Conservation (phyloP, 1,284 basidiomycete species). For the Ustilago sp. region DNA sequence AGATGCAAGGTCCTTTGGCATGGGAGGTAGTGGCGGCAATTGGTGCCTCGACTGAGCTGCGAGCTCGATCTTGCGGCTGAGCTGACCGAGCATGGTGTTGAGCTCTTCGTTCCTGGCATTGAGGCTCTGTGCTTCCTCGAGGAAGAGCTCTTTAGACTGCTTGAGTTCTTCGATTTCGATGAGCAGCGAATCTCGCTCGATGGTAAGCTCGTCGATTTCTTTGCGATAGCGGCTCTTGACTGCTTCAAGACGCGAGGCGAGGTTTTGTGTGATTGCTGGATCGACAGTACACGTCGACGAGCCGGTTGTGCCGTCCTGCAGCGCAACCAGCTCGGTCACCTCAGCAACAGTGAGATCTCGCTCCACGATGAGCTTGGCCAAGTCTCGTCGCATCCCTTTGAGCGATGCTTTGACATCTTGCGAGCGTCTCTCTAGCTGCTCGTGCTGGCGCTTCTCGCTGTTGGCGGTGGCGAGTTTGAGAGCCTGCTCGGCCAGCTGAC, state of each 20-base stretch:
- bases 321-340: conserved; percentile 84
- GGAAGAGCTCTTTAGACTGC: conserved; percentile 83
- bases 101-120: conserved; percentile 93
- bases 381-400: conserved; percentile 82
- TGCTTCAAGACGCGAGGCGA: conserved; percentile 87
- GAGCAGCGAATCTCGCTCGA: conserved; percentile 81
- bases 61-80: conserved; percentile 52
- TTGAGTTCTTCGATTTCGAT: conserved; percentile 89
- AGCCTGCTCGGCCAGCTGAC: conserved; percentile 88
- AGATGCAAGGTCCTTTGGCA: conserved; percentile 25
- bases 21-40: conserved; percentile 27
- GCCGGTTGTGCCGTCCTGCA: conserved; percentile 73
- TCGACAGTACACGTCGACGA: conserved; percentile 25
- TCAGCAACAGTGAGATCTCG: conserved; percentile 92
- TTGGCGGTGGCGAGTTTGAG: conserved; percentile 84
- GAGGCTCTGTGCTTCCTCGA: conserved; percentile 90
- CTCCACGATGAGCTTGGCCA: conserved; percentile 87
- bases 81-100: conserved; percentile 82
- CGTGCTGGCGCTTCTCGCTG: conserved; percentile 78
- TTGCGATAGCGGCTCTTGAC: conserved; percentile 87
- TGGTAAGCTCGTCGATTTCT: conserved; percentile 85
- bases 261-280: conserved; percentile 76
- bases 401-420: conserved; percentile 83
- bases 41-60: conserved; percentile 35
- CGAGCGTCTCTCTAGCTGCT: conserved; percentile 81